phyloP scores from a whole-genome alignment of 2,329 filamentous ascomycete species.

The Sporothrix curviconia region DNA sequence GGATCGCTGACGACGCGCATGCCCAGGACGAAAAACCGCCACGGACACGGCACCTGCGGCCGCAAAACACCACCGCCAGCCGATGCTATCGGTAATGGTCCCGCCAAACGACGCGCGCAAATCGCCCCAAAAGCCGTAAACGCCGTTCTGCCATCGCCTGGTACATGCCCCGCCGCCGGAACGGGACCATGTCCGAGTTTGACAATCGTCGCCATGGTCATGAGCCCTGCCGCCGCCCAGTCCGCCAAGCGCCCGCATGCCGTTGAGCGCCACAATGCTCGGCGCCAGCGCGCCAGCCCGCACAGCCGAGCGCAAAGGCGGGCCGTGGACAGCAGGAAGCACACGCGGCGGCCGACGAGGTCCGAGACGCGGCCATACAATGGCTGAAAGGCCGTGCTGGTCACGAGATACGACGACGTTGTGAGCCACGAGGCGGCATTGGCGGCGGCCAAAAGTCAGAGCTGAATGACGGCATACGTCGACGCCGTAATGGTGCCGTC shows the following conservation, averaged over 20 bases:
- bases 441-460: slow-evolving; percentile 37
- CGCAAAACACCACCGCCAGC: slow-evolving; percentile 63
- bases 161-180: slow-evolving; percentile 65
- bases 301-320: slow-evolving; percentile 27
- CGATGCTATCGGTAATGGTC: slow-evolving; percentile 55
- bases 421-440: slow-evolving; percentile 51
- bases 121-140: slow-evolving; percentile 61
- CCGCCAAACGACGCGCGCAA: slow-evolving; percentile 66
- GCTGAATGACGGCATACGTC: slow-evolving; percentile 59
- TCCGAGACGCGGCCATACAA: slow-evolving; percentile 42
- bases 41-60: slow-evolving; percentile 57
- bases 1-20: not conserved
- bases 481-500: slow-evolving; percentile 69
- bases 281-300: slow-evolving; percentile 49
- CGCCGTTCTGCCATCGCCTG: slow-evolving; percentile 67
- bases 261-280: slow-evolving; percentile 47
- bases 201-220: slow-evolving; percentile 65
- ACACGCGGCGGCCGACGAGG: slow-evolving; percentile 63
- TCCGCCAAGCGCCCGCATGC: slow-evolving; percentile 39
- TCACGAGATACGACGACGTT: slow-evolving; percentile 60
- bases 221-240: slow-evolving; percentile 68
- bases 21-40: slow-evolving; percentile 34
- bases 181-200: slow-evolving; percentile 63
- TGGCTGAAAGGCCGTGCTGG: slow-evolving; percentile 68
- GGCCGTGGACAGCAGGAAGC: slow-evolving; percentile 53